phyloP scores from a whole-genome alignment of 1,284 basidiomycete genomes.

The Moesziomyces globuligerus region DNA sequence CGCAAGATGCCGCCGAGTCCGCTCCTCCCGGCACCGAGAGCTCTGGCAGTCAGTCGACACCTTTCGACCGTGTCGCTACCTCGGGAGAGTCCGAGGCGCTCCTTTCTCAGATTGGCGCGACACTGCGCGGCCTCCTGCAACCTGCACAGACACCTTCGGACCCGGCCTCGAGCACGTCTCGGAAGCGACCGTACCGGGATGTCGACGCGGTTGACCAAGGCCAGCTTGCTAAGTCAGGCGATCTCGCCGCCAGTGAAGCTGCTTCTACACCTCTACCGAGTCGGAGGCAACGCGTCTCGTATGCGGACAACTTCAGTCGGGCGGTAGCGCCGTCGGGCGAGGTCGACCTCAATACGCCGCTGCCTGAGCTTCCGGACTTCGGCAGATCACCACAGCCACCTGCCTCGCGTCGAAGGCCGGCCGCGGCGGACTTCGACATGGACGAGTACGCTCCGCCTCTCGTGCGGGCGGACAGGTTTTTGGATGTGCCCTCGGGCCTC shows the following conservation, averaged over 20 bases:
- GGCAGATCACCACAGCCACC: neutral
- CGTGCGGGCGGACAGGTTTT: slow-evolving; percentile 14
- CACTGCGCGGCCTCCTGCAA: slow-evolving; percentile 21
- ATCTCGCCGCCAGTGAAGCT: slow-evolving; percentile 8
- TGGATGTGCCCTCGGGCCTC: slow-evolving; percentile 35
- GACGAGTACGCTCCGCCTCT: slow-evolving; percentile 16
- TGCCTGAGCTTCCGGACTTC: slow-evolving; percentile 23
- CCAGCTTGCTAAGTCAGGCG: neutral
- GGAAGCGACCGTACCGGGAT: slow-evolving; percentile 39
- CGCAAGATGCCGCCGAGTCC: neutral
- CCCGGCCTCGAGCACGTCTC: slow-evolving; percentile 1
- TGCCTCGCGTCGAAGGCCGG: slow-evolving; percentile 24
- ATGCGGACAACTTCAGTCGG: slow-evolving; percentile 38
- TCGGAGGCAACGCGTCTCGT: slow-evolving; percentile 40
- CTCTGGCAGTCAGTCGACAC: neutral
- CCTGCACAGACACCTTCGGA: neutral
- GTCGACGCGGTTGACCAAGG: slow-evolving; percentile 27
- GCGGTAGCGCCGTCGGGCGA: slow-evolving; percentile 23
- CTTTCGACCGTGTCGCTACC: slow-evolving; percentile 24
- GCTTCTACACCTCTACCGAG: slow-evolving; percentile 1
- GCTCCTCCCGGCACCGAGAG: too few relatives aligned
- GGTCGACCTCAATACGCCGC: slow-evolving; percentile 32
- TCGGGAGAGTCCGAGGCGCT: slow-evolving; percentile 31
- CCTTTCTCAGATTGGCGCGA: slow-evolving; percentile 27
- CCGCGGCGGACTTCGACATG: slow-evolving; percentile 28